A percentile compares a stretch with the other conserved stretches of the same genome.
Conservation (phyloP, 805 yeast genomes). For the Allodekkera sacchari region DNA sequence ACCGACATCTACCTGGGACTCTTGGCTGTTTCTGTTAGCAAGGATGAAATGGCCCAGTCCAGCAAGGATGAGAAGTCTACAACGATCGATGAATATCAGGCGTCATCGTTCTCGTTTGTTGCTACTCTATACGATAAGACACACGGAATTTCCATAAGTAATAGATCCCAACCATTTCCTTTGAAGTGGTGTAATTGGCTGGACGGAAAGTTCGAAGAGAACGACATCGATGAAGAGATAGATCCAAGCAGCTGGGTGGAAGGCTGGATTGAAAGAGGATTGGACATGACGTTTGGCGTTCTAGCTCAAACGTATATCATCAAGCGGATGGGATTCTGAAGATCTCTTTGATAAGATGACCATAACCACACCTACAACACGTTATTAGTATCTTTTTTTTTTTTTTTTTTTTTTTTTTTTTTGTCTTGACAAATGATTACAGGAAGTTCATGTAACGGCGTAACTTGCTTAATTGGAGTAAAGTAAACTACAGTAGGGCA, state of each 20-base stretch:
- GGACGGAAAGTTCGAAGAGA: slow-evolving; percentile 31
- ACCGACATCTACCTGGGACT: slow-evolving; percentile 26
- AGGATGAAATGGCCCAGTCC: slow-evolving; percentile 10
- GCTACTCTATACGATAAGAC: slow-evolving; percentile 70
- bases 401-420: no score
- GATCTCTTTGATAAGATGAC: no score
- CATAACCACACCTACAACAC: no score
- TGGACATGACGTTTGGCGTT: slow-evolving; percentile 73
- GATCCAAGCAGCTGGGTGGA: slow-evolving; percentile 80
- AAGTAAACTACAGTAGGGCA: no score
- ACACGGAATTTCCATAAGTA: slow-evolving; percentile 63
- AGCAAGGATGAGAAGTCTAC: slow-evolving; percentile 24
- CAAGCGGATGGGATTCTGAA: slow-evolving; percentile 70
- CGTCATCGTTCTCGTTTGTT: slow-evolving; percentile 64
- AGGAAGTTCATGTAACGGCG: no score
- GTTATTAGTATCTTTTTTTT: no score
- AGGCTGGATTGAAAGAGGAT: slow-evolving; percentile 73
- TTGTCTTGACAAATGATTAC: no score
- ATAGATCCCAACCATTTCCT: slow-evolving; percentile 88
- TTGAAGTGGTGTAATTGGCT: slow-evolving; percentile 90
- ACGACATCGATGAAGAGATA: slow-evolving; percentile 26
- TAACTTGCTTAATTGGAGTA: no score
- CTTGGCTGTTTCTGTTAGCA: slow-evolving; percentile 21
- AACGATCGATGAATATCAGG: slow-evolving; percentile 36
- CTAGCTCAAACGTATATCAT: slow-evolving; percentile 87